Evolutionary conservation across 192 early-diverging fungal genomes (phyloP).

Genomic region (Coemansia sp.): DNA sequence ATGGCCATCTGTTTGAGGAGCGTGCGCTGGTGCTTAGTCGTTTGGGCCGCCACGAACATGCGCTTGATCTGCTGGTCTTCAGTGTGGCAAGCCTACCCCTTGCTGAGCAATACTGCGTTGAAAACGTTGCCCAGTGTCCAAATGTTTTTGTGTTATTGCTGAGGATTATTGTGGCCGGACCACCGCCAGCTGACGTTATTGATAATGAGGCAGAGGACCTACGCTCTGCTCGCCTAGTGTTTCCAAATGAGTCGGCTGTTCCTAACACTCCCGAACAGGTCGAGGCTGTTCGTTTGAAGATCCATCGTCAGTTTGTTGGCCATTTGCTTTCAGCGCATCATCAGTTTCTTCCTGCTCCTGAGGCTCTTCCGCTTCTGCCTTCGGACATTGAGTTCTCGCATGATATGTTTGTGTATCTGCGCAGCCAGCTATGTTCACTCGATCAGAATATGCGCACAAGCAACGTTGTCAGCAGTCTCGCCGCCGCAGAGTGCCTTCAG

Average conservation of each 20-base stretch:
- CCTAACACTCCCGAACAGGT: conserved; percentile 4
- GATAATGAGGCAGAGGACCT: conserved; percentile 33
- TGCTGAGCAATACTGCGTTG: conserved; percentile 63
- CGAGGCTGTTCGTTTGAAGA: conserved; percentile 13
- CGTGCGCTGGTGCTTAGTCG: conserved; percentile 75
- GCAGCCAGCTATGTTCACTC: conserved; percentile 54
- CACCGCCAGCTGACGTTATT: conserved; percentile 27
- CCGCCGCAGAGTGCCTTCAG: conserved; percentile 39
- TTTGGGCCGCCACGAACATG: conserved; percentile 84
- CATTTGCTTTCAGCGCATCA: conserved; percentile 38
- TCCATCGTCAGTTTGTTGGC: conserved; percentile 42
- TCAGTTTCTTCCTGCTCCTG: conserved; percentile 31
- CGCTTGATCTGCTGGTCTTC: conserved; percentile 78
- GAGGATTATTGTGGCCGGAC: conserved; percentile 29
- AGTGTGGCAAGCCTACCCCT: conserved; percentile 61
- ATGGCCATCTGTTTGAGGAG: conserved; percentile 80
- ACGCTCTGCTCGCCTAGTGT: neutral
- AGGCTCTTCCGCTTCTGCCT: conserved; percentile 48
- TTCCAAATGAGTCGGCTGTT: neutral
- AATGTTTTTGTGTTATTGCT: conserved; percentile 45
- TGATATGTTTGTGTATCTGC: conserved; percentile 56
- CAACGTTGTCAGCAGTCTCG: conserved; percentile 36
- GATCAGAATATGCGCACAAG: conserved; percentile 39
- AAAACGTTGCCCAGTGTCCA: conserved; percentile 37
- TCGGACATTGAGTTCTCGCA: conserved; percentile 44